Evolutionary conservation across 768 basidiomycete species (phyloP), one percentile per base, ranked within the genome.

Genomic region (Leccinum variicolor): DNA sequence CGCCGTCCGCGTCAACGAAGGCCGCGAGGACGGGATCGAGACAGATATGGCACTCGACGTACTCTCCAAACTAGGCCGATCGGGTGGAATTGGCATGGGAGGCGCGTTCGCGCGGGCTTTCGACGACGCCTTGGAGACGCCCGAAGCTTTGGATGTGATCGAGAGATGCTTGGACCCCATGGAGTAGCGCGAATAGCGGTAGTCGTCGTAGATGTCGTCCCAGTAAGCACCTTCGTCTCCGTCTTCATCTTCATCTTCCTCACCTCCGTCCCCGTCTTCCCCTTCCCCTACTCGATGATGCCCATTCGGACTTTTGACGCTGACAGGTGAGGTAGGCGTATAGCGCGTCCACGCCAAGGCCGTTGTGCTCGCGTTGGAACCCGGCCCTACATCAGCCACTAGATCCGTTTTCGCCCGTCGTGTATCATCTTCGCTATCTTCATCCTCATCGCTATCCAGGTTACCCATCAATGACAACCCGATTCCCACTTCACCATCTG

Each of bases 201-300:
- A 92, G 59, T 89, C 82, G 68, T 92, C 90, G 60, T 92, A 92
- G 52, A 92, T 90, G 62, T 90, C 87, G 53, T 90, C 89, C 83
- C 87, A 89, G 54, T 86, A 74, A 45, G 60, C 72, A 10, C 70
- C 72, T 31, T 73, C 73, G 29, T 69, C 73, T 15, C 65, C 66
- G 6, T 66, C 70, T 33, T 64, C 66, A 0, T 57, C 65, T 11
- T 46, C 63, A 17, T 56, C 57, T 2, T 63, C 70, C 11, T 51
- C 64, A 23, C 61, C 52, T 31, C 34, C 68, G 14, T 50, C 33
- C 15, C 28, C 56, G 10, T 11, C 51, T 39, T 64, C 50, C 21
- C 55, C 62, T 50, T 67, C 58, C 33, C 31, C 50, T 1, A 19
- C n/a, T 49, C 34, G 53, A 26, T 9, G n/a, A 51, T 49, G 25